phyloP scores from a whole-genome alignment of 1,139 yeast genomes.

The Taphrina sp. region DNA sequence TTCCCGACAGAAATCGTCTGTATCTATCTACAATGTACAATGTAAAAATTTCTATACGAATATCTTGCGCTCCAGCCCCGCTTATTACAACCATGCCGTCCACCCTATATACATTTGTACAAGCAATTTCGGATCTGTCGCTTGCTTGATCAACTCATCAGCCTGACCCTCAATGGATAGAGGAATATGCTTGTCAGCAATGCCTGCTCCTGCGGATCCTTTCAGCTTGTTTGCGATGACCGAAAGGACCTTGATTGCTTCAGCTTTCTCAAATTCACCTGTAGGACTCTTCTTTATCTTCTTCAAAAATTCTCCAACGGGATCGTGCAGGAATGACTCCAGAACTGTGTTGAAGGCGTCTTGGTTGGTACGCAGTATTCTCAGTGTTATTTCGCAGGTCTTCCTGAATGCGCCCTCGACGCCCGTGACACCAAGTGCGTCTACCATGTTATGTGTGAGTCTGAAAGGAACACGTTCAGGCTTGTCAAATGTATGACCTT shows the following conservation, averaged over 20 bases:
- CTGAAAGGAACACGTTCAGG: conserved; percentile 97
- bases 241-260: conserved; percentile 55
- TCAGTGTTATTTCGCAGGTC: conserved; percentile 80
- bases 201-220: conserved; percentile 74
- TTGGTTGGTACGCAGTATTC: conserved; percentile 72
- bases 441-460: conserved; percentile 80
- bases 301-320: conserved; percentile 62
- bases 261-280: conserved; percentile 36
- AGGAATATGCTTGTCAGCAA: conserved; percentile 58
- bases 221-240: conserved; percentile 76
- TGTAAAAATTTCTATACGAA: too few relatives aligned
- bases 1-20: too few relatives aligned
- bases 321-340: conserved; percentile 91
- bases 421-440: conserved; percentile 87
- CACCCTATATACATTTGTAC: conserved; percentile 84
- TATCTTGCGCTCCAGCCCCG: too few relatives aligned
- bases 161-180: conserved; percentile 92
- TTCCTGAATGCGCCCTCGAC: conserved; percentile 83
- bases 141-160: conserved; percentile 81
- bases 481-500: conserved; percentile 56
- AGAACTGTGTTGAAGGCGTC: conserved; percentile 86
- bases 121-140: conserved; percentile 68
- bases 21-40: too few relatives aligned
- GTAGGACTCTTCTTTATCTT: conserved; percentile 34
- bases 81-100: conserved; percentile 31